Evolutionary conservation across 2,329 filamentous ascomycete species (phyloP).

Genomic region (Bipolaris bicolor): DNA sequence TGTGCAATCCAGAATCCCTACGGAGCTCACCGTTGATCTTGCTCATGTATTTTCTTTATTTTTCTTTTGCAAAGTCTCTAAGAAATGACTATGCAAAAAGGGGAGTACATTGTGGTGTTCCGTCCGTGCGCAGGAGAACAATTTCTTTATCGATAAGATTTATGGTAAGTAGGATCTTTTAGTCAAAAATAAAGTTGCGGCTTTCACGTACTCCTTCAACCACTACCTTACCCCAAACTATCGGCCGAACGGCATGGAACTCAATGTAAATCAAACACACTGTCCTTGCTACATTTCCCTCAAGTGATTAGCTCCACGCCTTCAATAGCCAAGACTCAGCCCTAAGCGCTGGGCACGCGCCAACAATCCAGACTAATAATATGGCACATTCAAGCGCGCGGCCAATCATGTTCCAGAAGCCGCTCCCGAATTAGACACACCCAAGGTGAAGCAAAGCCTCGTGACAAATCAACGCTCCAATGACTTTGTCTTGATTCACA

Average conservation of each 20-base stretch:
- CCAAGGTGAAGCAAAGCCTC: slow-evolving; percentile 19
- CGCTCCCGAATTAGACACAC: slow-evolving; percentile 17
- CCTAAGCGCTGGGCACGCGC: slow-evolving; percentile 1
- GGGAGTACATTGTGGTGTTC: too few species aligned
- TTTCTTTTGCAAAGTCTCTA: too few species aligned
- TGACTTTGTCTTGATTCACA: slow-evolving; percentile 3
- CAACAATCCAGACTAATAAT: background rate
- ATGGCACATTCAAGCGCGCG: background rate
- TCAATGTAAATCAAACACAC: background rate
- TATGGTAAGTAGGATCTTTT: too few species aligned
- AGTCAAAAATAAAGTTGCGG: too few species aligned
- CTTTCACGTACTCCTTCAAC: background rate
- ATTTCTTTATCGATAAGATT: too few species aligned
- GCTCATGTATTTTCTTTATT: too few species aligned
- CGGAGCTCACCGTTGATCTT: too few species aligned
- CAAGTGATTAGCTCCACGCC: background rate
- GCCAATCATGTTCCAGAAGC: slow-evolving; percentile 23
- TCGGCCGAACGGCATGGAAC: background rate
- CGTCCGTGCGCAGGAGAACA: too few species aligned
- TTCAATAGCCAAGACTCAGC: background rate
- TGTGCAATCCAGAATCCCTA: too few species aligned
- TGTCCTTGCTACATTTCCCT: background rate
- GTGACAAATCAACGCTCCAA: slow-evolving; percentile 21
- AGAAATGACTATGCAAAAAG: too few species aligned
- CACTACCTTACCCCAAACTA: background rate